These are phyloP conservation scores for Musa acuminata DNA, from an alignment of 176 grass and related monocot species.

Conservation along the genomic window DNA sequence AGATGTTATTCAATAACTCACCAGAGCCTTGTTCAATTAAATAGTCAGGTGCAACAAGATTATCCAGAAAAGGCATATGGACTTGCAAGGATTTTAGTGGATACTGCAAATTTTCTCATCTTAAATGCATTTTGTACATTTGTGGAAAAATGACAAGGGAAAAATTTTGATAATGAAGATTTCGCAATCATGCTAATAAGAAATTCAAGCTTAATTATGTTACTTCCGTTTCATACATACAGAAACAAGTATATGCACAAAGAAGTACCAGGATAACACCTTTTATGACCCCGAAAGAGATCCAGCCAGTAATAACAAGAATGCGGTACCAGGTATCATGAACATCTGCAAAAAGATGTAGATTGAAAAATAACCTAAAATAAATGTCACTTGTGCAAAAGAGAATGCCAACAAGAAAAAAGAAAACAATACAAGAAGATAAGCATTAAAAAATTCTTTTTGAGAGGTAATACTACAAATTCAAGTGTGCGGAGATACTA, in stretches of 20 bases:
- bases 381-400: conserved; percentile 71
- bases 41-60: neutral
- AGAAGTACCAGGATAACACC: conserved; percentile 72
- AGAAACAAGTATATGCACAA: neutral
- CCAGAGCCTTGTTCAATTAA: neutral
- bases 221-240: neutral
- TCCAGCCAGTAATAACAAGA: conserved; percentile 93
- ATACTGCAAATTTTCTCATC: neutral
- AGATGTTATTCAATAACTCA: neutral
- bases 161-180: too few species aligned
- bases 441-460: neutral
- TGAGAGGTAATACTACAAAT: neutral
- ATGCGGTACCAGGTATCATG: conserved; percentile 96
- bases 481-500: neutral
- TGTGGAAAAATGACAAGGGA: too few species aligned
- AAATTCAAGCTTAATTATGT: neutral
- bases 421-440: neutral
- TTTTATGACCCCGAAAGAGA: conserved; percentile 91
- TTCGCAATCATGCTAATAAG: neutral
- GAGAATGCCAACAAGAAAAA: conserved; percentile 9
- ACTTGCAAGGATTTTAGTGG: neutral
- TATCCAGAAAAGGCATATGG: neutral
- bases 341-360: conserved; percentile 99
- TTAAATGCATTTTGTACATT: neutral
- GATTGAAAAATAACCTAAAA: conserved; percentile 88